Evolutionary conservation across 179 eudicot species (phyloP), one percentile per base, ranked within the genome.

Genomic region (Camellia oleifera): DNA sequence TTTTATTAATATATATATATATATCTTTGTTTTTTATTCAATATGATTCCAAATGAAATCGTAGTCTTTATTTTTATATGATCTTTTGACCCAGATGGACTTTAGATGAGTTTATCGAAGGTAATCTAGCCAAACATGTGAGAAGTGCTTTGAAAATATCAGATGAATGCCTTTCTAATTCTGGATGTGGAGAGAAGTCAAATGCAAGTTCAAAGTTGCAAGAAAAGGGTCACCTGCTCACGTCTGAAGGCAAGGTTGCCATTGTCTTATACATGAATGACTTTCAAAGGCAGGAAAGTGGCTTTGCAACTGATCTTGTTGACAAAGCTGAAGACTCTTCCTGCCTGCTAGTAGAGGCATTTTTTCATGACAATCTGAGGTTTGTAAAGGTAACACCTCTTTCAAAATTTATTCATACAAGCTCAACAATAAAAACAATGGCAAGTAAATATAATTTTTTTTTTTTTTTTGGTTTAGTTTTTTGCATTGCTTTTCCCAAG

Each of bases 191-290:
- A 80, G 86, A 84, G 68, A 83, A 76, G 69, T 84, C 65, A 62
- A 89, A 85, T 73, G 76, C 69, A 75, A 84, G 72, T 83, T 77
- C 81, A 23, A 77, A 82, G 68, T 83, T 92, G 54, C 85, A 77
- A 81, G 84, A 84, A 77, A 86, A 77, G 52, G 93, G 98, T 65
- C 81, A 73, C 77, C 80, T 76, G 72, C 88, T 94, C 72, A 80
- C 86, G 70, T 88, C 95, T 74, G 82, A 87, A 77, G 97, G 97
- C 78, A 95, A 93, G 77, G 84, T 88, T 83, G 97, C 93, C 50
- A 78, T 85, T 77, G 76, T 90, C 83, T 80, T 93, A 70, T 82
- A 86, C 50, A 52, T 91, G 86, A 80, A 83, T 66, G 82, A 74
- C 46, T 77, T 74, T 15, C 74, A 80, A 75, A 77, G 77, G 72